Evolutionary conservation across 495 filamentous ascomycete species (phyloP), one percentile per base, ranked within the genome.

Genomic region (Tuber calosporum): DNA sequence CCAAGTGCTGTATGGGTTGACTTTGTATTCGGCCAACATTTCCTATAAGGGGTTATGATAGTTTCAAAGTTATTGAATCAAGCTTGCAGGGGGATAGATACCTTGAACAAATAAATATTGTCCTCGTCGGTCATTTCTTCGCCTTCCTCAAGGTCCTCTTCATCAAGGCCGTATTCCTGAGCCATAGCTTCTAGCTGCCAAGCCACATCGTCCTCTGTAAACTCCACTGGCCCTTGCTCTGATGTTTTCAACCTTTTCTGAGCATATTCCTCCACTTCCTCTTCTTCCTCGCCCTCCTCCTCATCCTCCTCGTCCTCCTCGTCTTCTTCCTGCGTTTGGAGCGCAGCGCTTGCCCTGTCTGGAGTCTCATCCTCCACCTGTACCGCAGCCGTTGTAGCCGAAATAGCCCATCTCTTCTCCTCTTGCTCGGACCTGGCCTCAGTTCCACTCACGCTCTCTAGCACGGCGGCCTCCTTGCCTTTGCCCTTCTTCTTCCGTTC

Each of bases 131-230:
- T 90, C 69, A 87, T 90, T 73, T 92, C 91, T 74, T 91, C 91
- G 84, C 87, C 88, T 40, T 88, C 88, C 41, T 88, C 88, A 26
- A 87, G 85, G 34, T 88, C 87, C 4, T 85, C 87, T 53, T 90
- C 90, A 74, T 90, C 85, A 66, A 86, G 84, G 1, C 87, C 91
- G 76, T 94, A 92, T 15, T 92, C 88, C 75, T 92, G 87, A 66
- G 89, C 91, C 93, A 97, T 96, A 15, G 89, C 89, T 20, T 90
- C 91, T 13, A 99, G 85, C 81, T 99, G 95, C 77, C 91, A 94
- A 42, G 91, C 93, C 74, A 99, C 94, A 81, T 99, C 96, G 66
- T 94, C 94, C 81, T 98, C 95, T 38, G 92, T 91, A 80, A 98
- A 97, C 77, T 99, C 95, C 58, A 96, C 81, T 0, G 91, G 90